Evolutionary conservation across 768 basidiomycete genomes (phyloP), one percentile per base, ranked within the genome.

Genomic region (Xerocomellus intermedius): DNA sequence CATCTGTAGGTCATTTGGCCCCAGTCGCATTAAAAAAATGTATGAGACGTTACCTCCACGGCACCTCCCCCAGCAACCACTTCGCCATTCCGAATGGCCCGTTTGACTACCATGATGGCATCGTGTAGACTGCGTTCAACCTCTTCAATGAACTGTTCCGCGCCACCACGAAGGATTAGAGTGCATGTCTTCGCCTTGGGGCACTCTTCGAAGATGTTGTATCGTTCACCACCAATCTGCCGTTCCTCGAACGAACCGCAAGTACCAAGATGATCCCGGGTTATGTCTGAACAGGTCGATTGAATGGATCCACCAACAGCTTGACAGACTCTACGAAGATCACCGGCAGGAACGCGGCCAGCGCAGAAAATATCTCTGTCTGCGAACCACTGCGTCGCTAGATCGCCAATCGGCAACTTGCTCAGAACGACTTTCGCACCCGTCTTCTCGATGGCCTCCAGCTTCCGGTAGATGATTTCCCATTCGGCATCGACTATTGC

Each of bases 401-500:
- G 79, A 76, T 99, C 97, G 30, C 97, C 97, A 65, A 98, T 98
- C 12, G 97, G 97, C 10, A 99, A 83, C 74, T 98, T 97, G 76
- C 94, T 97, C 60, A 99, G 80, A 36, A 99, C 94, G 58, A 99
- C 93, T 69, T 95, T 95, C 28, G 97, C 97, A 38, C 96, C 97
- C 2, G 95, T 97, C 66, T 89, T 87, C 64, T 93, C 91, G 68
- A 98, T 97, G 4, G 94, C 93, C 64, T 96, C 89, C 16, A 99
- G 79, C 74, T 99, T 99, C 62, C 90, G 84, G 76, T 96, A 98
- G 65, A 99, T 99, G 73, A 99, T 98, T 65, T 96, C 91, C 97
- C 97, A 99, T 70, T 99, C 97, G 12, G 97, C 97, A 70, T 99
- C 94, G 50, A 99, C 97, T 65, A 99, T 98, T 6, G 96, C 94